Evolutionary conservation across 2,329 filamentous ascomycete genomes (phyloP).

Genomic region (Clarireedia sp.): DNA sequence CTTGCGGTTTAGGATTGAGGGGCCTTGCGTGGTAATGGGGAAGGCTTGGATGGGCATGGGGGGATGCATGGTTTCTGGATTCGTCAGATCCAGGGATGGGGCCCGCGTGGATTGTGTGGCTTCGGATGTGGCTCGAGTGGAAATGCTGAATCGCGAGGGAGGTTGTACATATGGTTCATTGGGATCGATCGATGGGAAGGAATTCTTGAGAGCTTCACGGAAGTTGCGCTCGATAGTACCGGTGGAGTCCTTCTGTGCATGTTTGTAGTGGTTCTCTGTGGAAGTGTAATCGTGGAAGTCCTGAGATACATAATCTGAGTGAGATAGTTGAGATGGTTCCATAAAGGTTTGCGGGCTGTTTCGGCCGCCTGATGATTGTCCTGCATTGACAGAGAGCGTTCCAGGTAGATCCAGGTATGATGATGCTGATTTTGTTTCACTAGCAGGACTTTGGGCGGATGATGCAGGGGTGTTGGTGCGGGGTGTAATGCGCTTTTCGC

Average conservation of each 20-base stretch:
- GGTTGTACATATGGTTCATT: constrained; percentile 25
- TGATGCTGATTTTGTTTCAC: constrained; percentile 25
- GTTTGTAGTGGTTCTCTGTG: background rate
- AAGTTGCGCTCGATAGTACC: constrained; percentile 25
- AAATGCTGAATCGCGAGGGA: constrained; percentile 28
- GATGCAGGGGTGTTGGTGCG: constrained; percentile 19
- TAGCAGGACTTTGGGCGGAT: constrained; percentile 18
- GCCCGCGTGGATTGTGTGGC: constrained; percentile 22
- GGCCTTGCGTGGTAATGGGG: constrained; percentile 8
- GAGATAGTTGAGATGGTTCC: background rate
- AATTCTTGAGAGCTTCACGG: constrained; percentile 19
- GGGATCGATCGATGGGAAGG: constrained; percentile 8
- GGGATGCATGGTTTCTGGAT: constrained; percentile 1
- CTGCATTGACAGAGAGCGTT: constrained; percentile 15
- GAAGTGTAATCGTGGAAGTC: background rate
- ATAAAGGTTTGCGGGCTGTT: constrained; percentile 13
- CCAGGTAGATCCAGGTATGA: constrained; percentile 10
- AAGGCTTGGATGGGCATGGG: constrained; percentile 5
- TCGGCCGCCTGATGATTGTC: constrained; percentile 11
- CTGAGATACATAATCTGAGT: background rate
- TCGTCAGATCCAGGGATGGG: constrained; percentile 12
- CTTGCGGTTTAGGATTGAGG: constrained; percentile 25
- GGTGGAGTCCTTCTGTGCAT: constrained; percentile 12
- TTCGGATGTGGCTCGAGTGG: constrained; percentile 27
- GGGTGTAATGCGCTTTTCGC: constrained; percentile 32